These are phyloP conservation scores for Phoma herbarum DNA, from an alignment of 2,329 filamentous ascomycete species.

Conservation along the genomic window DNA sequence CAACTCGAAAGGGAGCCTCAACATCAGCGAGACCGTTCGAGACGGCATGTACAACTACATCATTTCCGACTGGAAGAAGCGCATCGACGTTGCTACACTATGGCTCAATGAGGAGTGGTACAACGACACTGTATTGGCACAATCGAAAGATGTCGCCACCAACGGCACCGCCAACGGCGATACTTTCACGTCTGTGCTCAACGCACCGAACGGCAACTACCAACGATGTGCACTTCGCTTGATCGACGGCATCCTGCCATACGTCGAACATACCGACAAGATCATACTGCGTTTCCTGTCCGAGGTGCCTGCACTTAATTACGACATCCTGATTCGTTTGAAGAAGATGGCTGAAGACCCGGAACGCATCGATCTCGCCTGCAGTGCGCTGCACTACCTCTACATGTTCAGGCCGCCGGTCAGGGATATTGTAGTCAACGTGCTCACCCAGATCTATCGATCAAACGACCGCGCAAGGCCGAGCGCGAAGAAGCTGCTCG, in stretches of 20 bases:
- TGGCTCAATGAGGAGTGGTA: slow-evolving; percentile 99
- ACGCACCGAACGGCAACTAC: slow-evolving; percentile 66
- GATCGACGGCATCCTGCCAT: slow-evolving; percentile 88
- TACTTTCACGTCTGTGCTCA: slow-evolving; percentile 36
- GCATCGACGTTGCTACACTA: slow-evolving; percentile 88
- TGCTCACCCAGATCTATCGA: slow-evolving; percentile 66
- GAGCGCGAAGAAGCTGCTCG: slow-evolving; percentile 62
- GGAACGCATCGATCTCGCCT: slow-evolving; percentile 67
- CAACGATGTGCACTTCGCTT: slow-evolving; percentile 80
- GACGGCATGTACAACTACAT: slow-evolving; percentile 85
- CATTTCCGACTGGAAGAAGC: slow-evolving; percentile 87
- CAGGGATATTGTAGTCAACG: slow-evolving; percentile 65
- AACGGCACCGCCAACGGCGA: slow-evolving; percentile 58
- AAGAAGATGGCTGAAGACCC: slow-evolving; percentile 70
- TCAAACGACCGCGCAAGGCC: slow-evolving; percentile 57
- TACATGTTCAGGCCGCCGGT: slow-evolving; percentile 64
- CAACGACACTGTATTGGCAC: slow-evolving; percentile 74
- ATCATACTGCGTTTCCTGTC: slow-evolving; percentile 89
- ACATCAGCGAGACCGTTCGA: slow-evolving; percentile 75
- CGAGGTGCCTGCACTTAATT: slow-evolving; percentile 83
- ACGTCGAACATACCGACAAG: slow-evolving; percentile 90
- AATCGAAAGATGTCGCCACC: slow-evolving; percentile 34
- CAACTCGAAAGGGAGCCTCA: slow-evolving; percentile 46
- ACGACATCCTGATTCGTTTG: slow-evolving; percentile 75
- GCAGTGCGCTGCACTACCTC: slow-evolving; percentile 65